Evolutionary conservation across 2,329 filamentous ascomycete species (phyloP).

Genomic region (Botryotinia calthae): DNA sequence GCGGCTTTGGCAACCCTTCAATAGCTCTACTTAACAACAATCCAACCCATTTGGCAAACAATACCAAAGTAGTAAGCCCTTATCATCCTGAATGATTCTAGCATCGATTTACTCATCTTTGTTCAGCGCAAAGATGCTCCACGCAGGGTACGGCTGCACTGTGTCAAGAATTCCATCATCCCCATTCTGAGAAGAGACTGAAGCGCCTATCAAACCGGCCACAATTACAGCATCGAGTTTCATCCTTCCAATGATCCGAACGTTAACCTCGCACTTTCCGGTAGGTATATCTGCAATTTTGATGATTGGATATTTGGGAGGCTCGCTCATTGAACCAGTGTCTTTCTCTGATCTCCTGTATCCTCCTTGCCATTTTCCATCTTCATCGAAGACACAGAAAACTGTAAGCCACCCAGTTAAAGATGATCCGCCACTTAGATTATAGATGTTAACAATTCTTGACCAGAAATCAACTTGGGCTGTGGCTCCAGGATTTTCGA

Average conservation of each 20-base stretch:
- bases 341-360: neutral
- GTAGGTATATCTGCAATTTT: neutral
- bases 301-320: neutral
- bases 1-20: neutral
- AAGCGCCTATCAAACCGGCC: neutral
- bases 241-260: neutral
- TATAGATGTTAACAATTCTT: neutral
- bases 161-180: neutral
- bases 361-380: neutral
- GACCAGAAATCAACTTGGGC: neutral
- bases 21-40: neutral
- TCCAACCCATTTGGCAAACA: neutral
- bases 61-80: neutral
- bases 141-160: neutral
- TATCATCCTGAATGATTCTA: neutral
- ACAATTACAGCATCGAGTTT: neutral
- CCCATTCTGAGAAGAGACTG: neutral
- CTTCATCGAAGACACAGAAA: neutral
- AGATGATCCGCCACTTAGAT: neutral
- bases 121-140: neutral
- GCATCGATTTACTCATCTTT: neutral
- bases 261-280: neutral
- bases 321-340: fast-evolving
- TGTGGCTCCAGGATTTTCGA: neutral
- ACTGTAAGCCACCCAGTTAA: neutral